phyloP scores from a whole-genome alignment of 306 rosid genomes.

The Hippophae gyantsensis region DNA sequence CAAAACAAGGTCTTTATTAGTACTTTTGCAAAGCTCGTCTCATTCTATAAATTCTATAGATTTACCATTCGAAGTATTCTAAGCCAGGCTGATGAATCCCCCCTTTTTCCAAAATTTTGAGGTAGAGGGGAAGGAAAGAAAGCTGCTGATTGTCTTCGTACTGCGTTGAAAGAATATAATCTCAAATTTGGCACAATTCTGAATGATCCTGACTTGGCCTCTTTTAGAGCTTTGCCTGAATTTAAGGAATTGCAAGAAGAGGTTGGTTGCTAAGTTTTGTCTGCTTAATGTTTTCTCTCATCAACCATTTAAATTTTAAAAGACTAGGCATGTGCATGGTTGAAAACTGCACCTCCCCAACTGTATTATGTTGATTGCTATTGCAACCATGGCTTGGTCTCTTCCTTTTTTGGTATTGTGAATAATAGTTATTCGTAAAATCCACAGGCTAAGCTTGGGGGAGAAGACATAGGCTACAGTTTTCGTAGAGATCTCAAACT shows the following conservation, averaged over 20 bases:
- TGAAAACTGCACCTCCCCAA: constrained; percentile 1
- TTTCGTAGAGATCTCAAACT: constrained; percentile 97
- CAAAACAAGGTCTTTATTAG: not conserved
- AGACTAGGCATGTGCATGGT: not conserved
- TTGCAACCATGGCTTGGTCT: constrained; percentile 3
- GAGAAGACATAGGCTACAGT: constrained; percentile 88
- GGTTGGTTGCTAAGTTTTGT: constrained; percentile 39
- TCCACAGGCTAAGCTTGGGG: constrained; percentile 83
- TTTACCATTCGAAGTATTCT: not conserved
- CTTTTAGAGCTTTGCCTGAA: constrained; percentile 87
- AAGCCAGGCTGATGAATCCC: constrained; percentile 18
- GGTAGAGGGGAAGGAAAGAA: constrained; percentile 95
- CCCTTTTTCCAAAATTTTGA: constrained; percentile 25
- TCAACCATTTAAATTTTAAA: no score
- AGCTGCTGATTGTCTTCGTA: constrained; percentile 82
- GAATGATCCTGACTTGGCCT: constrained; percentile 97
- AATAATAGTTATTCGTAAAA: constrained; percentile 6
- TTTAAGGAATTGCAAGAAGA: constrained; percentile 90
- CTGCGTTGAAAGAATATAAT: constrained; percentile 74
- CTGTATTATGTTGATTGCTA: constrained; percentile 3
- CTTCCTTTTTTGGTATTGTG: constrained; percentile 11
- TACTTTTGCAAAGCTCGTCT: not conserved
- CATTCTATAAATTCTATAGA: not conserved
- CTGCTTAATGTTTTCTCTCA: not conserved
- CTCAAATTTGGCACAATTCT: constrained; percentile 89